These are phyloP conservation scores for Penicillium pancosmium DNA, from an alignment of 495 filamentous ascomycete genomes.

Conservation along the genomic window DNA sequence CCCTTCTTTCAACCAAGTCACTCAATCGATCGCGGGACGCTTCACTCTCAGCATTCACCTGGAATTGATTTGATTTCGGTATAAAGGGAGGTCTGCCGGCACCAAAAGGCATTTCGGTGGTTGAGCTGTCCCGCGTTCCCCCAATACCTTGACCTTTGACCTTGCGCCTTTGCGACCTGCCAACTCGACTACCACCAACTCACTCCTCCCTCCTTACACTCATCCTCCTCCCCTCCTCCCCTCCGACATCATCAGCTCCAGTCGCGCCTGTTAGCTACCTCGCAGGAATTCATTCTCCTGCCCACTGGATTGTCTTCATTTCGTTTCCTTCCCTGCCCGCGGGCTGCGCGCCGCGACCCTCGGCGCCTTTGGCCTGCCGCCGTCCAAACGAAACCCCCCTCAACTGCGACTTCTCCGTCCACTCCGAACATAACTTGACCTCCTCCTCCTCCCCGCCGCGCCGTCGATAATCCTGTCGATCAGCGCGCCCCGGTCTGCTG, in stretches of 20 bases:
- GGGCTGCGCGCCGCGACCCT: slow-evolving; percentile 41
- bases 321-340: slow-evolving; percentile 27
- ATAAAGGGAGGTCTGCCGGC: background rate
- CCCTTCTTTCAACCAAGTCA: slow-evolving; percentile 6
- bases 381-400: slow-evolving; percentile 37
- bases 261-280: slow-evolving; percentile 25
- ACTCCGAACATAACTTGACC: slow-evolving; percentile 12
- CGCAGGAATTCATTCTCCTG: slow-evolving; percentile 27
- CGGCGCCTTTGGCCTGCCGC: slow-evolving; percentile 43
- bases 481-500: slow-evolving; percentile 20
- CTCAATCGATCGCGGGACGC: slow-evolving; percentile 12
- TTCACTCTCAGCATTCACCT: background rate
- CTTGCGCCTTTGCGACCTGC: slow-evolving; percentile 12
- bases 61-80: slow-evolving; percentile 3
- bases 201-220: slow-evolving; percentile 20
- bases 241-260: slow-evolving; percentile 19
- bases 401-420: slow-evolving; percentile 37
- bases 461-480: slow-evolving; percentile 27
- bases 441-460: slow-evolving; percentile 24
- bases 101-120: slow-evolving; percentile 11
- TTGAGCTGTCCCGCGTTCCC: slow-evolving; percentile 25
- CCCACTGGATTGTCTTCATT: slow-evolving; percentile 24
- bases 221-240: slow-evolving; percentile 19
- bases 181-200: slow-evolving; percentile 17
- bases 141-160: slow-evolving; percentile 29